Evolutionary conservation across 768 basidiomycete genomes (phyloP).

Genomic region (Rhizopogon roseolus): DNA sequence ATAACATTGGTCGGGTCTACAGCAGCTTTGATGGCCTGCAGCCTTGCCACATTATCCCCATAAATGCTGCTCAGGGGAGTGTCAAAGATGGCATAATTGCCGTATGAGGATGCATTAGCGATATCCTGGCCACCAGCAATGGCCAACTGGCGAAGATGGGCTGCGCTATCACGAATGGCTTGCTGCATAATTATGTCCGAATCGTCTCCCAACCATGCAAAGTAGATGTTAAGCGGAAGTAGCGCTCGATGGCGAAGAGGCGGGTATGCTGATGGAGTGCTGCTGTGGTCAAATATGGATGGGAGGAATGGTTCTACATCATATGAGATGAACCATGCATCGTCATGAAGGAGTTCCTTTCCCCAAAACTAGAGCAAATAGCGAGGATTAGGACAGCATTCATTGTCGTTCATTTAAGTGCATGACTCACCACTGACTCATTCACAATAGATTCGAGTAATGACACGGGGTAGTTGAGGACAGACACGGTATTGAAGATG

Average conservation of each 20-base stretch:
- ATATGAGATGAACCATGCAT: slow-evolving; percentile 7
- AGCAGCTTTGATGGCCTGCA: slow-evolving; percentile 36
- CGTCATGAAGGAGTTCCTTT: not conserved
- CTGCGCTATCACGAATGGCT: slow-evolving; percentile 32
- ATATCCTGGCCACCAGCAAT: slow-evolving; percentile 38
- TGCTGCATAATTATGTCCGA: slow-evolving; percentile 33
- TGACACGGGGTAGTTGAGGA: slow-evolving; percentile 13
- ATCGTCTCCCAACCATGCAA: slow-evolving; percentile 30
- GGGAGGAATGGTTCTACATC: slow-evolving; percentile 49
- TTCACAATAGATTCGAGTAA: slow-evolving; percentile 15
- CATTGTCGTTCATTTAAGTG: not conserved
- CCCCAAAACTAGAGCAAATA: slow-evolving; percentile 11
- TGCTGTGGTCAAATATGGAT: slow-evolving; percentile 31
- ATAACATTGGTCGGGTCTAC: slow-evolving; percentile 57
- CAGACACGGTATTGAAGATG: slow-evolving; percentile 19
- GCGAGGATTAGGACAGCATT: not conserved
- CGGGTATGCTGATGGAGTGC: slow-evolving; percentile 40
- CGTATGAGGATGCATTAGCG: slow-evolving; percentile 36
- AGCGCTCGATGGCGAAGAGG: slow-evolving; percentile 30
- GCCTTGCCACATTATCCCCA: slow-evolving; percentile 36
- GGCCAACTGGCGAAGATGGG: slow-evolving; percentile 32
- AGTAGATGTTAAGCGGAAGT: slow-evolving; percentile 42
- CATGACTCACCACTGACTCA: slow-evolving; percentile 16
- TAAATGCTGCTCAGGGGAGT: slow-evolving; percentile 46
- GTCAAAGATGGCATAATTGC: slow-evolving; percentile 53